Conservation (phyloP, 2,329 filamentous ascomycete species). For the Phialophora chinensis region DNA sequence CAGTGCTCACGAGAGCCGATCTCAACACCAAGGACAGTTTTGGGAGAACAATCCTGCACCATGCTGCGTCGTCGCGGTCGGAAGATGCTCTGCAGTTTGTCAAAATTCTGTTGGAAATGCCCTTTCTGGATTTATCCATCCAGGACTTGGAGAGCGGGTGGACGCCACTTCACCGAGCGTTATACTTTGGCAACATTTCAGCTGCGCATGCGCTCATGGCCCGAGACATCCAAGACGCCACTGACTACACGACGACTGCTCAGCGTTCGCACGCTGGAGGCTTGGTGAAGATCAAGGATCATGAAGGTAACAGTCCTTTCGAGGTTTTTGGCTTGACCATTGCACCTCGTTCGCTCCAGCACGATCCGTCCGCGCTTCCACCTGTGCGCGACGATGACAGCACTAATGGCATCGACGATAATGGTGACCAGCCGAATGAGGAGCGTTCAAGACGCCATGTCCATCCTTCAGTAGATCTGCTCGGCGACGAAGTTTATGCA, state of each 20-base stretch:
- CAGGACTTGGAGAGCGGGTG: conserved; percentile 93
- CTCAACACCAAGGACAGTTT: conserved; percentile 83
- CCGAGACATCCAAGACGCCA: conserved; percentile 72
- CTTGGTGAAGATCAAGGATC: conserved; percentile 92
- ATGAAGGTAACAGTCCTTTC: conserved; percentile 92
- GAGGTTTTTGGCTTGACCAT: conserved; percentile 91
- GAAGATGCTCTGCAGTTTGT: conserved; percentile 76
- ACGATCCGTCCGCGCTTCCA: conserved; percentile 38
- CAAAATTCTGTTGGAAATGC: conserved; percentile 78
- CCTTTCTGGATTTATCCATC: conserved; percentile 80
- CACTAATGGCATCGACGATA: conserved; percentile 45
- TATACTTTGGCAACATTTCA: conserved; percentile 87
- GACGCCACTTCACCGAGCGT: conserved; percentile 89
- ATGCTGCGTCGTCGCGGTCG: conserved; percentile 77
- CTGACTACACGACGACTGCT: conserved; percentile 65
- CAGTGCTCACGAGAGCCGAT: conserved; percentile 65
- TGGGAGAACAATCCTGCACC: conserved; percentile 82
- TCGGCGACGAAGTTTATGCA: conserved; percentile 85
- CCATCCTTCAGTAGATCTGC: conserved; percentile 49
- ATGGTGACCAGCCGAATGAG: conserved; percentile 56
- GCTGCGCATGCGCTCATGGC: conserved; percentile 82
- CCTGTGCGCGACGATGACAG: conserved; percentile 40
- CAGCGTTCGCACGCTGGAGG: conserved; percentile 67
- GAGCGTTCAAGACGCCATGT: conserved; percentile 40
- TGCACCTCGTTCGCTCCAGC: conserved; percentile 70